These are phyloP conservation scores for Paecilomyces niveus DNA, from an alignment of 2,329 filamentous ascomycete species.

Conservation along the genomic window DNA sequence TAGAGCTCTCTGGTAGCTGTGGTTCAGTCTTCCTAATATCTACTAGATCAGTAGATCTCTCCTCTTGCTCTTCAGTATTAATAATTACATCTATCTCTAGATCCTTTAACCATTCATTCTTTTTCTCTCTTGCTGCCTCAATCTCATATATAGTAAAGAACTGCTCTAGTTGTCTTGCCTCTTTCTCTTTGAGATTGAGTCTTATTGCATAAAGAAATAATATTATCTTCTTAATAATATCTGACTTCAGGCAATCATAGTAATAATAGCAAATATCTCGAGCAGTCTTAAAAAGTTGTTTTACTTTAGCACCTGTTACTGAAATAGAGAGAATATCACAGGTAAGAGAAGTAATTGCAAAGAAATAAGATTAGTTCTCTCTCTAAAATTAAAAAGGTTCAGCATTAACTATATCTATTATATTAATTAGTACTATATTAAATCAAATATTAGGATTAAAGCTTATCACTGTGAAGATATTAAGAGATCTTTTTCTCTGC, in stretches of 20 bases:
- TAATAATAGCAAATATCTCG: conserved; percentile 5
- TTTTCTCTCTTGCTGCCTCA: background rate
- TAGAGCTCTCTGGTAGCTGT: background rate
- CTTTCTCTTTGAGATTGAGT: background rate
- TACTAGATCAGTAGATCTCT: background rate
- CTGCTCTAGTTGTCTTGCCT: background rate
- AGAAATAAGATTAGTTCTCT: conserved; percentile 3
- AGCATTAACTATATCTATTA: conserved; percentile 9
- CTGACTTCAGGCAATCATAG: background rate
- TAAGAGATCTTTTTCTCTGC: conserved; percentile 1
- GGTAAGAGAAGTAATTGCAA: background rate
- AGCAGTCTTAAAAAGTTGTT: conserved; percentile 5
- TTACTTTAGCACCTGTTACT: background rate
- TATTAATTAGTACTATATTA: background rate
- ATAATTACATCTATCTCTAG: background rate
- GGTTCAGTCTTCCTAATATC: background rate
- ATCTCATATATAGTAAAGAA: background rate
- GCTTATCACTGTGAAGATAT: conserved; percentile 7
- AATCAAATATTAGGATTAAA: background rate
- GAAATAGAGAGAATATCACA: conserved; percentile 1
- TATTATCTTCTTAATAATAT: conserved; percentile 1
- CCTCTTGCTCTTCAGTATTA: background rate
- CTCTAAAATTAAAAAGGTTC: background rate
- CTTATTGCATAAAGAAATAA: conserved; percentile 1
- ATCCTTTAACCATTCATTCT: background rate